phyloP scores from a whole-genome alignment of 352 stramenopile genomes.

The Pythium folliculosum region DNA sequence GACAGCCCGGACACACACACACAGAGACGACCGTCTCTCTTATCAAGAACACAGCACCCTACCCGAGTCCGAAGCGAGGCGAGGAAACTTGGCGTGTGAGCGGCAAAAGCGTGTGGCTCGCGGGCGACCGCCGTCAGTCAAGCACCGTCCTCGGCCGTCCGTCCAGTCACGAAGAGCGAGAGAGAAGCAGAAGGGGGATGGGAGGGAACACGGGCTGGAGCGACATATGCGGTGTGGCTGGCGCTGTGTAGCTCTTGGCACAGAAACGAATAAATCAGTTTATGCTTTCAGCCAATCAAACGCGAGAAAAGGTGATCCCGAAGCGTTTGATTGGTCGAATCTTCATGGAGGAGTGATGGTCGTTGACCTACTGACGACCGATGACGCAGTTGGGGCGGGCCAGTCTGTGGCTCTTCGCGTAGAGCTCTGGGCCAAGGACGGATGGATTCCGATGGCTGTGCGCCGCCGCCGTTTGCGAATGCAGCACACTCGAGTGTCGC shows the following conservation, averaged over 20 bases:
- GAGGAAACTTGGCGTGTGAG: constrained; percentile 16
- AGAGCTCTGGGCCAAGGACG: too few relatives aligned
- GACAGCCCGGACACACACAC: background rate
- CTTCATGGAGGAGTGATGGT: background rate
- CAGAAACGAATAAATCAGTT: background rate
- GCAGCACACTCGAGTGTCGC: background rate
- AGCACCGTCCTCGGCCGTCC: too few relatives aligned
- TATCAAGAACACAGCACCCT: background rate
- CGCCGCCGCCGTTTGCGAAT: background rate
- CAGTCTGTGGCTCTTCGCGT: too few relatives aligned
- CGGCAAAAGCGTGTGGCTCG: background rate
- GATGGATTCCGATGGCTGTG: background rate
- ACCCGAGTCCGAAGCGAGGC: background rate
- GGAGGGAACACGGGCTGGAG: constrained; percentile 1
- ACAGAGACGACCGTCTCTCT: background rate
- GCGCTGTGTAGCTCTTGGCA: too few relatives aligned
- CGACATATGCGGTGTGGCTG: too few relatives aligned
- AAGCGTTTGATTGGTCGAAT: constrained; percentile 12
- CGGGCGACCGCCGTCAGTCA: too few relatives aligned
- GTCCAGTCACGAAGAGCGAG: background rate
- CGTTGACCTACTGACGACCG: background rate
- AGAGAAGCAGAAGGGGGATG: background rate
- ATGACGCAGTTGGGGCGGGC: background rate
- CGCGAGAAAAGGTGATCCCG: background rate
- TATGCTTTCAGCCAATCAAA: constrained; percentile 8